Conservation (phyloP, 345 rosid species). For the Anacardium occidentale region DNA sequence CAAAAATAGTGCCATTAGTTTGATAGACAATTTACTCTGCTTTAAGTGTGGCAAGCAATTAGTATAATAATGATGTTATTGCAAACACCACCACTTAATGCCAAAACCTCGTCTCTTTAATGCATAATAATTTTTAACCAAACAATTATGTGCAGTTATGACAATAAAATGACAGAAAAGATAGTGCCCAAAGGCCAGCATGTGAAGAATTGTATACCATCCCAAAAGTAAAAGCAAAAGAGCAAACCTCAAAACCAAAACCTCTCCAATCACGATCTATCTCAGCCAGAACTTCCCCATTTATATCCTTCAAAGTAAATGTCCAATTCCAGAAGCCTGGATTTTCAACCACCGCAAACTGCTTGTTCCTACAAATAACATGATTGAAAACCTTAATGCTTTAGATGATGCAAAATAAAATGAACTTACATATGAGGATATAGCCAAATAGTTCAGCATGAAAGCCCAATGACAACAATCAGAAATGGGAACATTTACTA, state of each 20-base stretch:
- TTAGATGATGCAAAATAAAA: not conserved
- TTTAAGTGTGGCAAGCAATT: no score
- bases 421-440: not conserved
- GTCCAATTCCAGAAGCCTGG: constrained; percentile 99
- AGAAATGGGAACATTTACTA: not conserved
- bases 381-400: constrained; percentile 9
- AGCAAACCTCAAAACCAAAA: constrained; percentile 85
- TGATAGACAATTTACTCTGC: no score
- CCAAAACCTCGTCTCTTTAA: not conserved
- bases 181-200: not conserved
- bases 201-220: not conserved
- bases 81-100: no score
- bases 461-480: not conserved
- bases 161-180: not conserved
- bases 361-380: constrained; percentile 58
- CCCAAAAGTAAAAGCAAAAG: not conserved
- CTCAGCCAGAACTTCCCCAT: constrained; percentile 74
- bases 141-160: not conserved
- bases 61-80: no score
- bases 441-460: not conserved
- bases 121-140: constrained; percentile 22
- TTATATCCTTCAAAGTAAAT: constrained; percentile 78
- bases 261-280: constrained; percentile 99
- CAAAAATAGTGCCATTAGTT: no score
- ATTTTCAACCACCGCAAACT: constrained; percentile 90